Evolutionary conservation across 306 rosid species (phyloP).

Genomic region (Prunus fruticosa): DNA sequence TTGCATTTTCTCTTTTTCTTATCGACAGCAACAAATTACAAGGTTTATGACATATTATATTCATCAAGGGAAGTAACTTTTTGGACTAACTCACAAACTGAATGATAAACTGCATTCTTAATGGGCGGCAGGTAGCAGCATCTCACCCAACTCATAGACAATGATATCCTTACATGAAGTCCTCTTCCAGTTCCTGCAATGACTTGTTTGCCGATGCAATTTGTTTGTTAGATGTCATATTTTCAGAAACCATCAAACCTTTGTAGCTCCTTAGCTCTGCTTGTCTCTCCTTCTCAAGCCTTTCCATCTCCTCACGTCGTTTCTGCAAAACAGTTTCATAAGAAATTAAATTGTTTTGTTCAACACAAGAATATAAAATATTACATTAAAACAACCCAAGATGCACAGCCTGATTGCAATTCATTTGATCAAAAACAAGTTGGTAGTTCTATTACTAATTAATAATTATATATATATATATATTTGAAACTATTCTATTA

Average conservation of each 20-base stretch:
- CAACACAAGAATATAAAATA: background rate
- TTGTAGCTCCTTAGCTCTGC: slow-evolving; percentile 88
- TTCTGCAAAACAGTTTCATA: slow-evolving; percentile 45
- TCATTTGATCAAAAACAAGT: background rate
- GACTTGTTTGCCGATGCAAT: slow-evolving; percentile 79
- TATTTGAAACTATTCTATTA: background rate
- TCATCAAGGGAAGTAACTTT: background rate
- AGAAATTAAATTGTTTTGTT: background rate
- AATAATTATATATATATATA: no score
- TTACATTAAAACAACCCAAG: background rate
- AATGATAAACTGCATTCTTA: slow-evolving; percentile 13
- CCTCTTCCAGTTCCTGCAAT: slow-evolving; percentile 92
- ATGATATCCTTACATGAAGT: slow-evolving; percentile 66
- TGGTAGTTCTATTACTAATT: background rate
- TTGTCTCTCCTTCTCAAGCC: slow-evolving; percentile 88
- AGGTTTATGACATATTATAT: background rate
- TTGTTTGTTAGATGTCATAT: slow-evolving; percentile 90
- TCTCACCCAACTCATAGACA: background rate
- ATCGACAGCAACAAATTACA: slow-evolving; percentile 4
- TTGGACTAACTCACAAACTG: slow-evolving; percentile 20
- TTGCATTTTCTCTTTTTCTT: background rate
- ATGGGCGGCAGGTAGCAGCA: background rate
- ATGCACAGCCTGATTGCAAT: background rate
- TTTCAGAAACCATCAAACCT: slow-evolving; percentile 90
- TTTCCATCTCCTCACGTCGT: slow-evolving; percentile 86